phyloP scores from a whole-genome alignment of 331 rosid species.

The Malus hybrid region DNA sequence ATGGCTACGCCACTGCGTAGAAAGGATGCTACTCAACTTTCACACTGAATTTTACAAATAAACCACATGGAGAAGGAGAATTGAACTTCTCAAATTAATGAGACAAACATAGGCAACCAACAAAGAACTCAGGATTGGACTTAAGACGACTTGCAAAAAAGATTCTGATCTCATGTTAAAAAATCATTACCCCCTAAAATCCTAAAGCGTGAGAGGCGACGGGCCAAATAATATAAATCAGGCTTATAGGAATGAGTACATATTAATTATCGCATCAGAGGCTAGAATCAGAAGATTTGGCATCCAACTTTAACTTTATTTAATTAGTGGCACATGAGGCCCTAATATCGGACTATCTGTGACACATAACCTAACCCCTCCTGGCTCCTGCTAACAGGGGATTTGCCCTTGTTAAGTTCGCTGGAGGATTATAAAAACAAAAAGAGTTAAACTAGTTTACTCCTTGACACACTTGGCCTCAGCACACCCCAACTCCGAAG shows the following conservation, averaged over 20 bases:
- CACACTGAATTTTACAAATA: neutral
- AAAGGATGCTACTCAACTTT: no score
- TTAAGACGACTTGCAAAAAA: neutral
- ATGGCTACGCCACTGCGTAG: no score
- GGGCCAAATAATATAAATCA: neutral
- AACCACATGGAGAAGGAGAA: neutral
- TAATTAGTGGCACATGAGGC: neutral
- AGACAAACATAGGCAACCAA: neutral
- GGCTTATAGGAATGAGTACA: neutral
- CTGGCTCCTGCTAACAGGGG: conserved; percentile 40
- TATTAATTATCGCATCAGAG: neutral
- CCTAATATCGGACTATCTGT: neutral
- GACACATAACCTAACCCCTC: neutral
- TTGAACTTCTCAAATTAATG: neutral
- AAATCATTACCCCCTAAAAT: no score
- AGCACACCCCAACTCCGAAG: conserved; percentile 58
- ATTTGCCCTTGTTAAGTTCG: conserved; percentile 49
- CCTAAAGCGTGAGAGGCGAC: neutral
- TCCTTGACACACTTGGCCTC: conserved; percentile 32
- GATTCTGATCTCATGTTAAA: neutral
- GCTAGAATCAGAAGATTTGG: neutral
- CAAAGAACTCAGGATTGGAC: neutral
- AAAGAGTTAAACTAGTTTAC: conserved; percentile 32
- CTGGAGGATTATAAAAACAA: conserved; percentile 74
- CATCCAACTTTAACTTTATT: neutral